A percentile compares a stretch with the other conserved stretches of the same genome.
Conservation (phyloP, 805 yeast genomes). For the Wickerhamiella domercqiae region DNA sequence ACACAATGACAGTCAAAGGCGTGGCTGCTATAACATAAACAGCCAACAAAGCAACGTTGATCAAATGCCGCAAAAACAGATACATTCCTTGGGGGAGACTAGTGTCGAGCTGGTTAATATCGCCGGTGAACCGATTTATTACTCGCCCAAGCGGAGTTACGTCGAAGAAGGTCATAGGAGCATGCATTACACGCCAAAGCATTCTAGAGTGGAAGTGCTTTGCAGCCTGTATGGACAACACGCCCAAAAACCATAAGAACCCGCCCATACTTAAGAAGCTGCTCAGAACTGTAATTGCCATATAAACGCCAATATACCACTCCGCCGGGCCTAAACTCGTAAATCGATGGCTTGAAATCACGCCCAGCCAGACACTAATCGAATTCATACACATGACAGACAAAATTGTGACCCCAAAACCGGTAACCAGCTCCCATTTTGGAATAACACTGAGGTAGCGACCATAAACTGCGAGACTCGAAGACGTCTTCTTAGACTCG, state of each 20-base stretch:
- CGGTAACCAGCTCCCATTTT: conserved; percentile 26
- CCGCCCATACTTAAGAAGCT: conserved; percentile 17
- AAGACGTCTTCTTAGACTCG: conserved; percentile 11
- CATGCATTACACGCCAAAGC: conserved; percentile 59
- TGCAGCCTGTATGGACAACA: conserved; percentile 19
- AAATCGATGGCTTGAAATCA: conserved; percentile 8
- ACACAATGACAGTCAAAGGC: conserved; percentile 50
- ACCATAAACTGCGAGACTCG: conserved; percentile 8
- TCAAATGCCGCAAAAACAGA: conserved; percentile 34
- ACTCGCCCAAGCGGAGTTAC: conserved; percentile 88
- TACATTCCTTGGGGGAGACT: conserved; percentile 48
- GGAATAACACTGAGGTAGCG: conserved; percentile 16
- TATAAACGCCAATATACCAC: conserved; percentile 62
- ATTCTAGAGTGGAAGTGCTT: conserved; percentile 38
- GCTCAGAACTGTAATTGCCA: conserved; percentile 30
- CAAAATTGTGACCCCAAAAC: conserved; percentile 23
- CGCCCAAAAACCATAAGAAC: conserved; percentile 44
- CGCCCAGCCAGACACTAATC: conserved; percentile 10
- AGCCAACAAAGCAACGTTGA: conserved; percentile 38
- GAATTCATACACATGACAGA: conserved; percentile 10
- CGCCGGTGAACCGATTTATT: conserved; percentile 76
- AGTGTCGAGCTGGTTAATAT: conserved; percentile 41
- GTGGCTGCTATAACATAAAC: conserved; percentile 45
- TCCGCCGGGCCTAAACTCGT: conserved; percentile 5
- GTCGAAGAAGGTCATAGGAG: conserved; percentile 88